Base-by-base conservation (phyloP, 2,329 filamentous ascomycete genomes). In the Alternaria infectoria region DNA sequence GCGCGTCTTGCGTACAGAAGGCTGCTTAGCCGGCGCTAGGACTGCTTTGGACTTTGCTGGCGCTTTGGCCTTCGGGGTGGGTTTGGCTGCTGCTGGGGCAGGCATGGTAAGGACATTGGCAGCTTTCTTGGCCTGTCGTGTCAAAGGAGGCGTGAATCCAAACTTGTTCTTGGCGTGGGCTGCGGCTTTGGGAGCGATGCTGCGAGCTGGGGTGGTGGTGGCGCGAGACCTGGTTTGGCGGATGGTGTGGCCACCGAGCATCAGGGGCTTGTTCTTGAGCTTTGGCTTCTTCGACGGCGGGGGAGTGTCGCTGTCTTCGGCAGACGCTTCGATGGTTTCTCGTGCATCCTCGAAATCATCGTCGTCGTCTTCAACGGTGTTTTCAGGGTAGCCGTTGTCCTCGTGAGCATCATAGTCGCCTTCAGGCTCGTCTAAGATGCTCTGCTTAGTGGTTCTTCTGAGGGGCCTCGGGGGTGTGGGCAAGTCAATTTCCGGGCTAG, bases 1-100 rank as follows among this genome's bases (percentile, higher is more conserved):
- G n/a, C 52, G 52, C 15, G 52, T 54, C 21, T 44, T 44, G 7
- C 52, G 52, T 10, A 28, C 36, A 28, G 21, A 25, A 19, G 52
- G 52, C 21, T 44, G 19, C 13, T 54, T 17, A 6, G 10, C 6
- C 9, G 15, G 13, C 11, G 13, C 15, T 4, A 4, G 15, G 7
- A 1, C 32, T 4, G 8, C 32, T 36, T 36, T 36, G 32, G 32
- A 36, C 32, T 36, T 36, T 9, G 32, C 7, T 3, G 15, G 32
- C 15, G 7, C 15, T 36, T 36, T 36, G 3, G 13, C 19, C 15
- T 51, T 32, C 1, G 28, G 13, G 0, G 8, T 9, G 2, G 30
- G 13, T 12, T 52, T 36, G 0, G 19, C 4, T 23, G 12, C 1
- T 3, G 19, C 19, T 1, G 17, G 11, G 0, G 43, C 17, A 21